Conservation (phyloP, 2,329 filamentous ascomycete genomes). For the Exophiala dermatitidis region DNA sequence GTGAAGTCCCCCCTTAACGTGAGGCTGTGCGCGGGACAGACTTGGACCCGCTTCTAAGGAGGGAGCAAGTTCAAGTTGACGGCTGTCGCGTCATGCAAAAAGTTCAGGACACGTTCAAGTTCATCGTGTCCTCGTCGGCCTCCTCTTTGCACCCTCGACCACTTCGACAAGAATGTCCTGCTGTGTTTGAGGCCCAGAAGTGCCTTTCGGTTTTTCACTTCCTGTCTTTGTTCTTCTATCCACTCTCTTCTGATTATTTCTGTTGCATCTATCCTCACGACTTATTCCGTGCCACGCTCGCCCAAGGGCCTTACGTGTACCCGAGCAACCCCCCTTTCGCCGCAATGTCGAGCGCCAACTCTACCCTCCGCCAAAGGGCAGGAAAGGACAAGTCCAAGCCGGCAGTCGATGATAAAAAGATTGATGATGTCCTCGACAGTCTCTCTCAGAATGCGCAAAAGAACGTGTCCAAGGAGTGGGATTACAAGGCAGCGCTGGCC, state of each 20-base stretch:
- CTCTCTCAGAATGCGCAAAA: constrained; percentile 25
- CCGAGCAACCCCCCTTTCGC: not conserved
- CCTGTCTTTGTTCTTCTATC: not conserved
- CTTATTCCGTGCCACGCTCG: not conserved
- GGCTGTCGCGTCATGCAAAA: too few species aligned
- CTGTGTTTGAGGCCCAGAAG: too few species aligned
- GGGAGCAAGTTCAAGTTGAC: too few species aligned
- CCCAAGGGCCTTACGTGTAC: not conserved
- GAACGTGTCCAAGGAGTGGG: constrained; percentile 57
- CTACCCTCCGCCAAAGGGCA: constrained; percentile 24
- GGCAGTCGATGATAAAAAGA: constrained; percentile 21
- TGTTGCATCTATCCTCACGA: not conserved
- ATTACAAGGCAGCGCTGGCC: constrained; percentile 71
- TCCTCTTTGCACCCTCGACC: too few species aligned
- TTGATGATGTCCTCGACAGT: constrained; percentile 15
- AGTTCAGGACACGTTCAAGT: too few species aligned
- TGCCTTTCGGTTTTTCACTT: too few species aligned
- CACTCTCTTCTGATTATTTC: not conserved
- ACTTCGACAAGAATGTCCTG: too few species aligned
- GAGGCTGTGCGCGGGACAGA: too few species aligned
- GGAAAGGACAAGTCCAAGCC: constrained; percentile 25
- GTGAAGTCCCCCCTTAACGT: too few species aligned
- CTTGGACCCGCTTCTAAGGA: too few species aligned
- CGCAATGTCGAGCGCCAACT: constrained; percentile 23
- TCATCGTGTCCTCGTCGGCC: too few species aligned